Base-by-base conservation (phyloP, 108 stramenopile genomes). In the Pseudonitzschia multiseries region DNA sequence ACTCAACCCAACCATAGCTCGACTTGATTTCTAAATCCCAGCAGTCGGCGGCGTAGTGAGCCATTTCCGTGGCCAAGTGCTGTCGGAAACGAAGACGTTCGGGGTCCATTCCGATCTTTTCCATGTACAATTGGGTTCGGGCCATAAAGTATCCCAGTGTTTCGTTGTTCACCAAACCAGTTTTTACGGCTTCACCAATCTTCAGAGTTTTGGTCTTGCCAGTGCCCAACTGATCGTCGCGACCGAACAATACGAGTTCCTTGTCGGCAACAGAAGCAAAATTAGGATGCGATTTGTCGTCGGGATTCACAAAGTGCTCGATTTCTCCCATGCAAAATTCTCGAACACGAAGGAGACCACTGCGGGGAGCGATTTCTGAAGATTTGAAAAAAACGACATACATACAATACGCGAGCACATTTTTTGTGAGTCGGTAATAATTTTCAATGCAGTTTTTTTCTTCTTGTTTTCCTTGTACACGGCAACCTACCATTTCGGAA, bases 321-420 rank as follows among this genome's bases (percentile, higher is more conserved):
- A 99, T 99, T 82, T 99, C 96, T 42, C 91, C 98, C 97, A 98
- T 98, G 86, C 95, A 96, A 77, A 99, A 99, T 87, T 99, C 99
- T 56, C 99, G 93, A 52, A 99, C 99, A 54, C 99, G 96, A 56
- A 99, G 84, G 27, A 99, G 92, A 40, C 99, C 99, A 41, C 86
- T 87, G 68, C 96, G 93, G 20, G 99, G 99, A 69, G 97, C 95
- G 81, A 99, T 99, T 87, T 99, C 99, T 90, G 68, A 52, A 32
- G 17, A 29, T 9, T 24, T 21, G 22, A 70, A 60, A 68, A 61
- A 24, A 62, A 44, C 27, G 24, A 26, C 13, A 56, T 0, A 56
- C n/a, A n/a, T n/a, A n/a, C n/a, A n/a, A n/a, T 24, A 26, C 24
- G 2, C 21, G 54, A 9, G 5, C 2, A 56, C 10, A 24, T 12